Evolutionary conservation across 2,329 filamentous ascomycete genomes (phyloP).

Genomic region (Hypoxylon sp.): DNA sequence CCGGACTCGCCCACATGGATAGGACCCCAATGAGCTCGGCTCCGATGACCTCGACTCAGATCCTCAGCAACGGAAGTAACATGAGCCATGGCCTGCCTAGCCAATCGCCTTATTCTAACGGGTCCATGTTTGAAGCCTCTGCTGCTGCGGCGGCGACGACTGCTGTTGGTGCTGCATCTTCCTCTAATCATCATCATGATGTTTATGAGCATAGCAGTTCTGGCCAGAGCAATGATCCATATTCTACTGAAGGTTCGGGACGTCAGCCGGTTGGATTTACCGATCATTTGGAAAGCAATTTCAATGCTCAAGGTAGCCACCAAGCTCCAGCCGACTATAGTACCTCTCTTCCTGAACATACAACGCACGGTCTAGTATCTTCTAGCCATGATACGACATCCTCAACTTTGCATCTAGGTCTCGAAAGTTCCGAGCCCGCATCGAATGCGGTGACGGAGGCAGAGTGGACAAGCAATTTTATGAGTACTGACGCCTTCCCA

Average conservation of each 20-base stretch:
- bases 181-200: slow-evolving; percentile 21
- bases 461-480: slow-evolving; percentile 25
- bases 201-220: slow-evolving; percentile 17
- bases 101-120: slow-evolving; percentile 34
- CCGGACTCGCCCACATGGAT: slow-evolving; percentile 17
- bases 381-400: slow-evolving; percentile 29
- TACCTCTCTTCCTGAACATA: slow-evolving; percentile 22
- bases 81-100: slow-evolving; percentile 27
- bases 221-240: slow-evolving; percentile 15
- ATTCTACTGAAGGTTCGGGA: slow-evolving; percentile 11
- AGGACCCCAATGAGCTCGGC: slow-evolving; percentile 10
- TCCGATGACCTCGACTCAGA: slow-evolving; percentile 21
- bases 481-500: slow-evolving; percentile 18
- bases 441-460: slow-evolving; percentile 11
- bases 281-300: slow-evolving; percentile 3
- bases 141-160: slow-evolving; percentile 15
- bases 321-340: slow-evolving; percentile 22
- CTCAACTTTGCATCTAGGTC: slow-evolving; percentile 14
- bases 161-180: not conserved
- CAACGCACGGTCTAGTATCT: slow-evolving; percentile 2
- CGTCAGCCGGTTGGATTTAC: slow-evolving; percentile 15
- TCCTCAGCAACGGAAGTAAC: slow-evolving; percentile 32
- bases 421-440: slow-evolving; percentile 19
- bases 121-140: slow-evolving; percentile 37
- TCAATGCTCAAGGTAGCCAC: slow-evolving; percentile 8